A percentile compares a stretch with the other conserved stretches of the same genome.
Conservation (phyloP, 345 rosid genomes). For the Laguncularia racemosa region DNA sequence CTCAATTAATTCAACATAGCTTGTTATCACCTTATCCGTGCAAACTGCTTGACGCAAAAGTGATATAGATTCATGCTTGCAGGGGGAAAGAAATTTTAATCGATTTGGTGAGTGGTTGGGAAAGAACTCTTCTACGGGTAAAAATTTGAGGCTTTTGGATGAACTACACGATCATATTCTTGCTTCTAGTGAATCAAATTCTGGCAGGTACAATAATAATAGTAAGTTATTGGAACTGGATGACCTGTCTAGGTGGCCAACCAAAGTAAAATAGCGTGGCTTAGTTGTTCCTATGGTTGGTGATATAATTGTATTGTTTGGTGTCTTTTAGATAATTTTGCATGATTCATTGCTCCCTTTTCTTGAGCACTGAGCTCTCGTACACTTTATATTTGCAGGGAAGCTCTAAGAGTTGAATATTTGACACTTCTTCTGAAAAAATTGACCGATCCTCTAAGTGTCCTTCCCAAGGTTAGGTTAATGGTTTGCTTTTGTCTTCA, state of each 20-base stretch:
- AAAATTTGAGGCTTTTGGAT: constrained; percentile 81
- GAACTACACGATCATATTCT: constrained; percentile 90
- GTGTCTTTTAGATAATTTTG: no score
- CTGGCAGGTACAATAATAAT: constrained; percentile 47
- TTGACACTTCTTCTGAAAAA: constrained; percentile 56
- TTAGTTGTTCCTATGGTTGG: no score
- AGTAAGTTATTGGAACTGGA: no score
- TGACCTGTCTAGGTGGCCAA: no score
- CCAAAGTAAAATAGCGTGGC: no score
- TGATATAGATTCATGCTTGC: constrained; percentile 15
- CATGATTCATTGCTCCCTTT: no score
- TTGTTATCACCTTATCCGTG: no score
- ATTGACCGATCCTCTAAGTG: constrained; percentile 71
- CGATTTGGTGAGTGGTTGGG: constrained; percentile 99
- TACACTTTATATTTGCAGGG: constrained; percentile 38
- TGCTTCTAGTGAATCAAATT: constrained; percentile 78
- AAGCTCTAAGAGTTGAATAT: constrained; percentile 72
- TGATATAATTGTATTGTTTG: no score
- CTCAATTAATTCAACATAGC: no score
- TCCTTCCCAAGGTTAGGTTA: constrained; percentile 76
- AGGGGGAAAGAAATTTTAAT: constrained; percentile 96
- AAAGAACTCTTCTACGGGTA: constrained; percentile 80
- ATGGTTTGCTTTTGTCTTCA: no score
- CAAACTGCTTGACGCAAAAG: no score
- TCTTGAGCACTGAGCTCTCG: background rate